Base-by-base conservation (phyloP, 805 yeast genomes). In the Yamadazyma olivae region DNA sequence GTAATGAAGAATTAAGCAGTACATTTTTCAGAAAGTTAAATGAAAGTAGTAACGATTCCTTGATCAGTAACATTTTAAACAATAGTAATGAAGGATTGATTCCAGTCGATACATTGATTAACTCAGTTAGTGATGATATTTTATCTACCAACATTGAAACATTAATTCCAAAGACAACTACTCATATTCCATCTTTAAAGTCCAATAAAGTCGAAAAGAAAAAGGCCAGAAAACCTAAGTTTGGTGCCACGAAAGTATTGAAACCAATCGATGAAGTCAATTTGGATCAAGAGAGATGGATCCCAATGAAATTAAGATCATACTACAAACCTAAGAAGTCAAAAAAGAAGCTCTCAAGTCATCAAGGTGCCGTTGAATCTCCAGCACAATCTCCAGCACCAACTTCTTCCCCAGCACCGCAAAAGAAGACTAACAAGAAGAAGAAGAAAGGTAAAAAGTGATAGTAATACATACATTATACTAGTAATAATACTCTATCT, bases 221-320 rank as follows among this genome's bases (percentile, higher is more conserved):
- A 46, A 57, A 50, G 36, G 30, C 42, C 13, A 49, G 45, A 20
- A 53, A 48, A 33, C 50, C 66, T 3, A 56, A 54, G 36, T 60
- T 60, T 36, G 49, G 62, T 16, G 33, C 56, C 3, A 36, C 30
- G 33, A 64, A 64, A 39, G 51, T 53, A 13, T 14, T 55, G 15
- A 57, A 56, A 35, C 56, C 60, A 5, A 45, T 41, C 17, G 49
- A 48, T 3, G 52, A 57, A 27, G 36, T 57, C 10, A 39, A 27
- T 14, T 47, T 75, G 44, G 61, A 80, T 59, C 32, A 52, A 45
- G 97, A 90, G 59, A 81, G 97, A 63, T 90, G 98, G 98, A 59
- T 91, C 33, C 95, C 96, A 16, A 50, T 84, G 71, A 83, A 80
- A 54, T 95, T 90, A 54, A 77, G 98, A 57, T 75, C 89, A 5